Conservation (phyloP, 176 grass and related monocot species). For the Phragmites australis region DNA sequence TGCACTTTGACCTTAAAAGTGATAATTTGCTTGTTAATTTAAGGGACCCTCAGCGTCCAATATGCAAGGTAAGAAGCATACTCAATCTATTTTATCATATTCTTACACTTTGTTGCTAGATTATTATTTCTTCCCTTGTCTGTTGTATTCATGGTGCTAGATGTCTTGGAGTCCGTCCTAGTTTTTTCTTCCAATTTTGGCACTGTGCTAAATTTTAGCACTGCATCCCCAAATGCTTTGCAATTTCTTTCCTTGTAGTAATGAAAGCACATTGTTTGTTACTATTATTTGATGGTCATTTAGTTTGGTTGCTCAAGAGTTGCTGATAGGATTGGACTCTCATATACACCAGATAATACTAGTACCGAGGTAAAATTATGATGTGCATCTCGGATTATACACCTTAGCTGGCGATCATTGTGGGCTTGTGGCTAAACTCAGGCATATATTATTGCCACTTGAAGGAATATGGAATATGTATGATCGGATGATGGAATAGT, state of each 20-base stretch:
- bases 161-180: conserved; percentile 13
- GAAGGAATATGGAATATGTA: not conserved
- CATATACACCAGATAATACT: not conserved
- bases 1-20: conserved; percentile 98
- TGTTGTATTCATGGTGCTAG: not conserved
- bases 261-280: not conserved
- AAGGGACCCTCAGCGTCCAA: conserved; percentile 94
- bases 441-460: not conserved
- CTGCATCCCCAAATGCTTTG: not conserved
- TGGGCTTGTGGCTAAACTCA: conserved; percentile 16
- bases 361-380: not conserved
- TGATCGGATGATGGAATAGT: not conserved
- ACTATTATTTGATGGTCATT: conserved; percentile 4
- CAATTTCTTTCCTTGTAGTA: not conserved
- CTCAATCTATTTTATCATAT: not conserved
- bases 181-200: conserved; percentile 10
- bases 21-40: conserved; percentile 99
- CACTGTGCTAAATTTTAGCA: not conserved
- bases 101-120: conserved; percentile 1
- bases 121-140: not conserved
- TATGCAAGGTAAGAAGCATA: conserved; percentile 81
- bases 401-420: not conserved
- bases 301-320: conserved; percentile 9
- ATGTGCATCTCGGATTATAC: not conserved
- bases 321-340: not conserved